A percentile compares a stretch with the other conserved stretches of the same genome.
phyloP scores from a whole-genome alignment of 495 filamentous ascomycete species.

The Melanomma pulvis-pyrius region DNA sequence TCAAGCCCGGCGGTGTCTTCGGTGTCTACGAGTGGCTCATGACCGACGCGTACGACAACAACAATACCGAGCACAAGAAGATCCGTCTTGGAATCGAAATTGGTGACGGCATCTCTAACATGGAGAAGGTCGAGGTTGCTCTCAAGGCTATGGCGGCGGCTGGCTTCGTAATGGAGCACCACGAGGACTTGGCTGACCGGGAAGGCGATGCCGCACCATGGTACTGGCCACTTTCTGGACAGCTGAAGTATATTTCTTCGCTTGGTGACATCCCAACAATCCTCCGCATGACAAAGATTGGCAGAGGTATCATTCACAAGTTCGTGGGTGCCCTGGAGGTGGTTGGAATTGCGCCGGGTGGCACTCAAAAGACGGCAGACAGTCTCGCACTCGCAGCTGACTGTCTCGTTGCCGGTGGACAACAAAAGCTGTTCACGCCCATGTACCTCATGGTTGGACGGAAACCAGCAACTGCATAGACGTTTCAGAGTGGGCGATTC shows the following conservation, averaged over 20 bases:
- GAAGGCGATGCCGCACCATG: constrained; percentile 73
- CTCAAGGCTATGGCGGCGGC: constrained; percentile 83
- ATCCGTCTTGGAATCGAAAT: constrained; percentile 95
- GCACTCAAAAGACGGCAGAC: constrained; percentile 95
- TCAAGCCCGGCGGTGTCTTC: constrained; percentile 95
- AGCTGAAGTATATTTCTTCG: constrained; percentile 78
- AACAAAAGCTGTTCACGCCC: constrained; percentile 93
- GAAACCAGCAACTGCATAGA: constrained; percentile 61
- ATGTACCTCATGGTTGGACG: constrained; percentile 99
- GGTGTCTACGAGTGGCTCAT: constrained; percentile 99
- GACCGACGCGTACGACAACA: constrained; percentile 93
- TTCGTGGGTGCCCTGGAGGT: constrained; percentile 79
- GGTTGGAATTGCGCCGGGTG: constrained; percentile 72
- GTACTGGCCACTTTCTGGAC: constrained; percentile 91
- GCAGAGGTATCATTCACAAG: constrained; percentile 73
- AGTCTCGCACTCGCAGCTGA: constrained; percentile 82
- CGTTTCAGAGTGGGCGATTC: not conserved
- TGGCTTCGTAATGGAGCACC: constrained; percentile 80
- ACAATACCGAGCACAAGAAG: constrained; percentile 81
- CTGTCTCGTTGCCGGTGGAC: constrained; percentile 84
- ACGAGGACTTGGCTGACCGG: constrained; percentile 89
- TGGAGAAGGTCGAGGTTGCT: constrained; percentile 88
- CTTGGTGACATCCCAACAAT: constrained; percentile 82
- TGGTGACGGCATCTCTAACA: constrained; percentile 97
- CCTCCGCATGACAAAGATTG: constrained; percentile 86